Evolutionary conservation across 2,329 filamentous ascomycete species (phyloP), one percentile per base, ranked within the genome.

Genomic region (Ophiocordyceps camponoti-floridani): DNA sequence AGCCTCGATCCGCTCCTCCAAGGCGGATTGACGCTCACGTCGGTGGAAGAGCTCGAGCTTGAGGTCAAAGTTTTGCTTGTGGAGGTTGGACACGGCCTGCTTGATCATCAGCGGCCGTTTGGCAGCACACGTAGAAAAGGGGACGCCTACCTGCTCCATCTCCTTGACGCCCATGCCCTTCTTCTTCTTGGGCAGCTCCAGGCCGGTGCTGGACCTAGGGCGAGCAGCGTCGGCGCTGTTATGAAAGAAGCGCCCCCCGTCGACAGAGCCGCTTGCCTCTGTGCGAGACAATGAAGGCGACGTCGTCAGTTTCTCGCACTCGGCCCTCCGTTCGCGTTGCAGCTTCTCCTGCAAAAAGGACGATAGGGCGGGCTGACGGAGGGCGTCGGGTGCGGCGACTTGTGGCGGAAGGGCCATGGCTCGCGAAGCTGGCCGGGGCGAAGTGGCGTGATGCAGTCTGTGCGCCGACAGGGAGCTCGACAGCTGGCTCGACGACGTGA

Each of bases 41-140:
- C 79, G 70, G 54, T 85, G 79, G 51, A 73, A 83, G 1, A 86
- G 60, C 55, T 85, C 80, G 30, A 85, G 65, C 58, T 86, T 85
- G 40, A 86, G 67, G 51, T 84, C 80, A 51, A 85, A 86, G 53
- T 85, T 86, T 60, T 84, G 75, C 56, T 86, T 86, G 57, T 80
- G 77, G 19, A 85, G 61, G 1, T 68, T 78, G 4, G 80, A 82
- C 44, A 84, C 62, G 45, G 78, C 74, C 70, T 82, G 35, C 23
- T 3, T 5, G 5, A 23, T 23, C 23, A 23, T 23, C 23, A 23
- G 23, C 23, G 23, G 5, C 23, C 23, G 5, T 23, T 23, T 5
- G 23, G 5, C 23, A 23, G 3, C 5, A 23, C 23, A 23, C 23
- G 23, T 23, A 23, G 23, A 18, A 18, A 4, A 14, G 12, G 14